Evolutionary conservation across 805 yeast species (phyloP).

Genomic region (Starmera quercuum): DNA sequence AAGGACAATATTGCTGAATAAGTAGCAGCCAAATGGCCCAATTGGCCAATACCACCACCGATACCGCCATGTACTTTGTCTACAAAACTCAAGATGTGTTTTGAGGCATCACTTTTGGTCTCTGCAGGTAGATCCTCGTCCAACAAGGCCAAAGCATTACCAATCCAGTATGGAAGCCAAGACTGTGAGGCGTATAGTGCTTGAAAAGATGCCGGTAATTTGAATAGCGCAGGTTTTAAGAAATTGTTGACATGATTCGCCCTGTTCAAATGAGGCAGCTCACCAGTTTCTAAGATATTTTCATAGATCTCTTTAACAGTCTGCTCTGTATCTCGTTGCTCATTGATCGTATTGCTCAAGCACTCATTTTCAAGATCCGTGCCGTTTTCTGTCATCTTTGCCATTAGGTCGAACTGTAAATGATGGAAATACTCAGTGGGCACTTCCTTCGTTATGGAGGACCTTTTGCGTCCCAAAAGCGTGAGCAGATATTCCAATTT

Average conservation of each 20-base stretch:
- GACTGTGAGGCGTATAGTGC: slow-evolving; percentile 84
- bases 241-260: slow-evolving; percentile 11
- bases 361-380: slow-evolving; percentile 20
- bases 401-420: slow-evolving; percentile 7
- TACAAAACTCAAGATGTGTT: slow-evolving; percentile 23
- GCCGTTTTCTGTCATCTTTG: slow-evolving; percentile 6
- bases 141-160: slow-evolving; percentile 43
- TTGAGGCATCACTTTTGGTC: slow-evolving; percentile 21
- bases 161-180: slow-evolving; percentile 85
- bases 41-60: slow-evolving; percentile 79
- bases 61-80: slow-evolving; percentile 49
- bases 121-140: slow-evolving; percentile 22
- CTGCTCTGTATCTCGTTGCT: slow-evolving; percentile 26
- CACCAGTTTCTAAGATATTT: slow-evolving; percentile 13
- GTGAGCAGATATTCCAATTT: slow-evolving; percentile 1
- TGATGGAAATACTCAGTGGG: not conserved
- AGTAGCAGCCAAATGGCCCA: slow-evolving; percentile 78
- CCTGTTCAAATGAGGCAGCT: slow-evolving; percentile 7
- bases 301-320: slow-evolving; percentile 24
- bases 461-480: slow-evolving; percentile 9
- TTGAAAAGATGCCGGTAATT: slow-evolving; percentile 15
- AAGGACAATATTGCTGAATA: slow-evolving; percentile 71
- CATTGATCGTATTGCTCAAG: slow-evolving; percentile 27
- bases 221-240: slow-evolving; percentile 12
- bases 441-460: not conserved